Evolutionary conservation across 1,139 yeast species (phyloP).

Genomic region (Tardiomyces depauwii): DNA sequence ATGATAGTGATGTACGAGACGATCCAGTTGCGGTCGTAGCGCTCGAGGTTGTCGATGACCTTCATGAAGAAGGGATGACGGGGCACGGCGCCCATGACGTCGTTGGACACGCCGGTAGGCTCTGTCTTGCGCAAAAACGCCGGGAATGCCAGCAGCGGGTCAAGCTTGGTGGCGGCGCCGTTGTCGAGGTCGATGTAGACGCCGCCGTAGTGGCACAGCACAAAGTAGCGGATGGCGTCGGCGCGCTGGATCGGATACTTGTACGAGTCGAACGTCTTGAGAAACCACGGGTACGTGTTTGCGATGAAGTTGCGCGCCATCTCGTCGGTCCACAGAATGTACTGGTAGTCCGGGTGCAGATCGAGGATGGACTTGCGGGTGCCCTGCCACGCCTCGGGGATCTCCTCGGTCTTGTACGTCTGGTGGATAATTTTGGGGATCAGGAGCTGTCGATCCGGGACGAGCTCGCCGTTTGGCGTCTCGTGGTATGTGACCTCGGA

Average conservation of each 20-base stretch:
- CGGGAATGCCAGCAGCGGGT: conserved; percentile 69
- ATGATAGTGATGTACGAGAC: conserved; percentile 85
- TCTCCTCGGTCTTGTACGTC: conserved; percentile 67
- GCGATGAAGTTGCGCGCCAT: conserved; percentile 69
- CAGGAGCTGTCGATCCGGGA: conserved; percentile 20
- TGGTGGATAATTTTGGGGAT: conserved; percentile 92
- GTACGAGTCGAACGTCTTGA: conserved; percentile 66
- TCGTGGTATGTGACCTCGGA: conserved; percentile 17
- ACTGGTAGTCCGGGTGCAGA: conserved; percentile 77
- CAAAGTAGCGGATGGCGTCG: conserved; percentile 86
- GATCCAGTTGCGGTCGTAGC: conserved; percentile 31
- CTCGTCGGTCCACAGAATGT: conserved; percentile 80
- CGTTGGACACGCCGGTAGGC: conserved; percentile 89
- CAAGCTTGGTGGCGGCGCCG: conserved; percentile 68
- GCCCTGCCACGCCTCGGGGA: conserved; percentile 72
- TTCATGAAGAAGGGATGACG: conserved; percentile 75
- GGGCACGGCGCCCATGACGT: conserved; percentile 85
- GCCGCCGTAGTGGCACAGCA: conserved; percentile 77
- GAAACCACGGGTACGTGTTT: conserved; percentile 77
- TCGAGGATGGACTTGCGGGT: conserved; percentile 71
- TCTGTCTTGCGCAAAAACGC: conserved; percentile 80
- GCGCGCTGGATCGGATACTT: conserved; percentile 81
- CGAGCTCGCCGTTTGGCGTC: conserved; percentile 4
- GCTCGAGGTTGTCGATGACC: conserved; percentile 51
- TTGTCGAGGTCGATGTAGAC: conserved; percentile 84